Evolutionary conservation across 2,329 filamentous ascomycete genomes (phyloP).

Genomic region (Hypoxylon sp.): DNA sequence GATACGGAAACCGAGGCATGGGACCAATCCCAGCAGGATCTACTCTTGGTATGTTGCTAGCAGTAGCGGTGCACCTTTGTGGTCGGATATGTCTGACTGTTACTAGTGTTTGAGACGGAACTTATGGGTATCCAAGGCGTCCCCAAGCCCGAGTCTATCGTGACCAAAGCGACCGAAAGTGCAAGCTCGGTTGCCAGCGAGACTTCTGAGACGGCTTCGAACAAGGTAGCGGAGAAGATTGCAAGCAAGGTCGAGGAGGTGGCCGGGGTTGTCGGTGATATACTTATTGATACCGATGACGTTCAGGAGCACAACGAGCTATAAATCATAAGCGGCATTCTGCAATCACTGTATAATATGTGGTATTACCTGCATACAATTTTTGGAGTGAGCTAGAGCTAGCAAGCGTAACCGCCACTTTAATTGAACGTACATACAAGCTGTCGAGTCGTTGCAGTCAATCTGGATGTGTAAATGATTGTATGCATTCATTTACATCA

Average conservation of each 20-base stretch:
- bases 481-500: no score
- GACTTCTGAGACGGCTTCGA: slow-evolving; percentile 42
- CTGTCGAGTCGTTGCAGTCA: no score
- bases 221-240: slow-evolving; percentile 50
- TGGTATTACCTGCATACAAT: background rate
- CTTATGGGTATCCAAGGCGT: slow-evolving; percentile 85
- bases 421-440: background rate
- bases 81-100: background rate
- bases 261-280: slow-evolving; percentile 61
- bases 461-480: no score
- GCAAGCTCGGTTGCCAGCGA: slow-evolving; percentile 43
- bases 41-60: slow-evolving; percentile 72
- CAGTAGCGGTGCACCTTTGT: slow-evolving; percentile 48
- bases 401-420: background rate
- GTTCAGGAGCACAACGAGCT: slow-evolving; percentile 68
- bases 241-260: slow-evolving; percentile 57
- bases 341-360: no score
- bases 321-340: background rate
- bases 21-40: slow-evolving; percentile 86
- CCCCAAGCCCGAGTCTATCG: slow-evolving; percentile 57
- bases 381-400: background rate
- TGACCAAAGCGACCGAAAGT: slow-evolving; percentile 49
- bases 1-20: slow-evolving; percentile 78
- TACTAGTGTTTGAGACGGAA: slow-evolving; percentile 87
- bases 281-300: slow-evolving; percentile 64